A percentile compares a stretch with the other conserved stretches of the same genome.
Evolutionary conservation across 192 early-diverging fungal genomes (phyloP).

Genomic region (Coemansia sp.): DNA sequence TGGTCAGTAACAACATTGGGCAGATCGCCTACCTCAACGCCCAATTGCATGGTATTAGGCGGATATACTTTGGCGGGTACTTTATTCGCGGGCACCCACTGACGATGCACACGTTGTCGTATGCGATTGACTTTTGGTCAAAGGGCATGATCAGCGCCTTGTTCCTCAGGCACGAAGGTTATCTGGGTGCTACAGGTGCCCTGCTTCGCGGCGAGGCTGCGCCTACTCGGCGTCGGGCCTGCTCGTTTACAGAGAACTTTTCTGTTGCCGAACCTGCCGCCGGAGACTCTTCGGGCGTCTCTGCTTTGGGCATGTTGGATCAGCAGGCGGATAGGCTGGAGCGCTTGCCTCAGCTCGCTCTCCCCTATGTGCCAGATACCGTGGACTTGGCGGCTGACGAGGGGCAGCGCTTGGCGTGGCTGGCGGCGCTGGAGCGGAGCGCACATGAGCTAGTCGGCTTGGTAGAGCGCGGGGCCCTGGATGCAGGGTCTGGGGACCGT

Average conservation of each 20-base stretch:
- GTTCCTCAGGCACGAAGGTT: conserved; percentile 97
- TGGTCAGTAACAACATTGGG: conserved; percentile 98
- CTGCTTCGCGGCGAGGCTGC: conserved; percentile 10
- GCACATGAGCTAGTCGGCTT: conserved; percentile 64
- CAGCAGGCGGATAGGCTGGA: conserved; percentile 55
- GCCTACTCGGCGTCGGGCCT: conserved; percentile 18
- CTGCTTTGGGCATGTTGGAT: conserved; percentile 70
- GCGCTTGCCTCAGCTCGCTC: conserved; percentile 64
- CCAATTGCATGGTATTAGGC: conserved; percentile 80
- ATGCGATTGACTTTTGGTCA: conserved; percentile 98
- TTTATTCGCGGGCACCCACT: conserved; percentile 96
- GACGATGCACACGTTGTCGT: conserved; percentile 97
- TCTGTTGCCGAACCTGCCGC: conserved; percentile 63
- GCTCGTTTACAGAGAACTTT: conserved; percentile 88
- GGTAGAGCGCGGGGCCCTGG: conserved; percentile 52
- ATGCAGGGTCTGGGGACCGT: background rate
- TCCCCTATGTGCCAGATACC: conserved; percentile 70
- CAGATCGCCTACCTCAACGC: conserved; percentile 99
- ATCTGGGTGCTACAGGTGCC: conserved; percentile 92
- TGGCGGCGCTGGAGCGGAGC: conserved; percentile 69
- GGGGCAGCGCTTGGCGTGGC: conserved; percentile 72
- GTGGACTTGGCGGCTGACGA: conserved; percentile 59
- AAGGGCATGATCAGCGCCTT: conserved; percentile 91
- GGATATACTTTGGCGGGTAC: conserved; percentile 97
- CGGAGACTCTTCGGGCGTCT: conserved; percentile 42